Evolutionary conservation across 345 rosid genomes (phyloP).

Genomic region (Eucalyptus erythrocorys): DNA sequence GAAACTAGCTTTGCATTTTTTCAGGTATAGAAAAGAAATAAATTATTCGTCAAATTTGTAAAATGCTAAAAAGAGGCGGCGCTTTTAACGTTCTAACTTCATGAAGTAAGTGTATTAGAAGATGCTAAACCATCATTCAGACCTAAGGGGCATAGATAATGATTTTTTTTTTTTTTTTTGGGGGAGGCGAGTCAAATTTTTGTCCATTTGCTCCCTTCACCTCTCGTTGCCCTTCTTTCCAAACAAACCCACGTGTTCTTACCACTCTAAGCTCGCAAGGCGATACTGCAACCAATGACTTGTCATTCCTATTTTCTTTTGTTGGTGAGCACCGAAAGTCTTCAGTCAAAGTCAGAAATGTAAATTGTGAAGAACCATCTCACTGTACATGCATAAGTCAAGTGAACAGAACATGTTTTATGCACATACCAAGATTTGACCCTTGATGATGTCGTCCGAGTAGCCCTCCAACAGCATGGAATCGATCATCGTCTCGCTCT

Average conservation of each 20-base stretch:
- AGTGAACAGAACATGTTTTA: not conserved
- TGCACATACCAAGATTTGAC: not conserved
- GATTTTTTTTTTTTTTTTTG: not conserved
- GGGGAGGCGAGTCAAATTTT: not conserved
- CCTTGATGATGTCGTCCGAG: not conserved
- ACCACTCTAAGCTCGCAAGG: too few relatives aligned
- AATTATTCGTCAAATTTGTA: not conserved
- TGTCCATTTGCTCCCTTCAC: not conserved
- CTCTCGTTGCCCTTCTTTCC: not conserved
- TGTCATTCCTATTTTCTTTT: too few relatives aligned
- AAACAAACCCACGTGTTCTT: not conserved
- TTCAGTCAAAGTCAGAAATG: not conserved
- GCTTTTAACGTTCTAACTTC: not conserved
- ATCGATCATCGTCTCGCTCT: not conserved
- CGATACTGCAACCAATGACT: too few relatives aligned
- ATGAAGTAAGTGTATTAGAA: not conserved
- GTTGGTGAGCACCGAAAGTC: not conserved
- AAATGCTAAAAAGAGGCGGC: not conserved
- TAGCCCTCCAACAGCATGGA: not conserved
- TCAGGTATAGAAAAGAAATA: not conserved
- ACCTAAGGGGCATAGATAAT: not conserved
- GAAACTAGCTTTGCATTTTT: not conserved
- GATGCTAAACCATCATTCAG: not conserved
- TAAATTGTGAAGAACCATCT: not conserved
- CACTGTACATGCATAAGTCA: not conserved